Base-by-base conservation (phyloP, 2,329 filamentous ascomycete species). In the Penicillium verrucosum region DNA sequence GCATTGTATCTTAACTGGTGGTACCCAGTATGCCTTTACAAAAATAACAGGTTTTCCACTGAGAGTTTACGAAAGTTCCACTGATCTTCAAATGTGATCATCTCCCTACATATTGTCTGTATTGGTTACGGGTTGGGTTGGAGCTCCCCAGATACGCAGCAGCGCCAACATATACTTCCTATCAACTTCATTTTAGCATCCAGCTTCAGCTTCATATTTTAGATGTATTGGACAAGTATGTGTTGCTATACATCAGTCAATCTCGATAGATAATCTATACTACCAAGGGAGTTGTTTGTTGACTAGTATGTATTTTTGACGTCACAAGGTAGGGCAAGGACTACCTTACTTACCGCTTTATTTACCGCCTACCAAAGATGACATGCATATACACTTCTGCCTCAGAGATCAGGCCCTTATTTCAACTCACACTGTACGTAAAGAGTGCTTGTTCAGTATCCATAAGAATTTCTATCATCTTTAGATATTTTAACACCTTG, bases 1-100 rank as follows among this genome's bases (percentile, higher is more conserved):
- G 53, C 34, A 50, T 48, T 61, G 57, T 60, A 60, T 58, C 56
- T 61, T 65, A 65, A 47, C 55, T 62, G 48, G 57, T 59, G 50
- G 55, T 56, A 61, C 59, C 57, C 38, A 41, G 45, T 38, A 43
- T 53, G 10, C 60, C 45, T 36, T 29, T 40, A 23, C 44, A 43
- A 40, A 40, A 56, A 49, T 52, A 41, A 40, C n/a, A 54, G 30
- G 11, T 11, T 12, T n/a, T 21, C 27, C 9, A 43, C n/a, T 9
- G 16, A 37, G 42, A 10, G 0, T 9, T 10, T 16, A 32, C 5
- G 5, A 7, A 18, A 10, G n/a, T 21, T 3, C 16, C 30, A 9
- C n/a, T 36, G 8, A 18, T 21, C 11, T 52, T 23, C 12, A 18
- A 34, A n/a, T 5, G 16, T 9, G 9, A 5, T 34, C 10, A 51